phyloP scores from a whole-genome alignment of 352 stramenopile species.

The Globisporangium camurandrum region DNA sequence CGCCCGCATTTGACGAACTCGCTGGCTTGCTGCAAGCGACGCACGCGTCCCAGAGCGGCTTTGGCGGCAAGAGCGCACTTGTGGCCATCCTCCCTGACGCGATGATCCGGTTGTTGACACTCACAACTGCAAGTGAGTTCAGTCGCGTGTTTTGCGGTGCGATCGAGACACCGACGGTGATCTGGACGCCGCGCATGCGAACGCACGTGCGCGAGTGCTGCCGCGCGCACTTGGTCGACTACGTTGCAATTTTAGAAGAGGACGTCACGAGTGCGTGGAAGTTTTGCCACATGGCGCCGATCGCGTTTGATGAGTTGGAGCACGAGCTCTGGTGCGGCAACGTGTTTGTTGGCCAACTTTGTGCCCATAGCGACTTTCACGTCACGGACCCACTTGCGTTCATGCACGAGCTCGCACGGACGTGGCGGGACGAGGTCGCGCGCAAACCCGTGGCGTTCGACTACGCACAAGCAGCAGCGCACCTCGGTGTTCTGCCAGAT shows the following conservation, averaged over 20 bases:
- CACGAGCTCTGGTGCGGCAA: conserved; percentile 92
- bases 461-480: conserved; percentile 28
- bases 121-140: conserved; percentile 77
- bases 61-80: conserved; percentile 62
- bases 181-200: conserved; percentile 93
- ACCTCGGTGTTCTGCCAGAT: conserved; percentile 23
- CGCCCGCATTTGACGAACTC: conserved; percentile 45
- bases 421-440: conserved; percentile 73
- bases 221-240: conserved; percentile 89
- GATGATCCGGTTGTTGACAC: conserved; percentile 86
- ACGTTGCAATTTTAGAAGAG: conserved; percentile 82
- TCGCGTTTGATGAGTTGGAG: conserved; percentile 85
- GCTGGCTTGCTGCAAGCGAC: conserved; percentile 60
- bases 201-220: conserved; percentile 85
- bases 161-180: conserved; percentile 85
- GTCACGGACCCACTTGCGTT: conserved; percentile 86
- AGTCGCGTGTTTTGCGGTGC: conserved; percentile 83
- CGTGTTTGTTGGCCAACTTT: conserved; percentile 92
- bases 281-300: conserved; percentile 88
- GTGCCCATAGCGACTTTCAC: conserved; percentile 67
- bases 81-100: conserved; percentile 83
- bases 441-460: conserved; percentile 21
- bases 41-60: conserved; percentile 45
- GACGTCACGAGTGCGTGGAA: conserved; percentile 85
- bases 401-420: conserved; percentile 64